Percentiles rank a stretch among this genome's conserved stretches.
Evolutionary conservation across 2,329 filamentous ascomycete genomes (phyloP).

Genomic region (Diaporthe ampelina): DNA sequence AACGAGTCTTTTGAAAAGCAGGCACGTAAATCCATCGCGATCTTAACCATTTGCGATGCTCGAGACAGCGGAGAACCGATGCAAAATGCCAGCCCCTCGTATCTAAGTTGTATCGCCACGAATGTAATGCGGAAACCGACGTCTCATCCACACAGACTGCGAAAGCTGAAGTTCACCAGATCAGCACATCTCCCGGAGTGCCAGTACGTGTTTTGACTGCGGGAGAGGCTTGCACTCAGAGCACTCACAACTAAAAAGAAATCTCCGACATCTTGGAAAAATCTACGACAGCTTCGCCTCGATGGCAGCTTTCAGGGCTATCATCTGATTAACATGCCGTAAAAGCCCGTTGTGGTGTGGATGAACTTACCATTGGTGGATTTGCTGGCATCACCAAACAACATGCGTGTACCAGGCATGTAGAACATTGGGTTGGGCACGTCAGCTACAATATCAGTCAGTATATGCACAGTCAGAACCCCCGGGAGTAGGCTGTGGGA

Average conservation of each 20-base stretch:
- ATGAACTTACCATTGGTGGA: constrained; percentile 79
- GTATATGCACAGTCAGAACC: constrained; percentile 22
- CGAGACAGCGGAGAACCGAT: constrained; percentile 25
- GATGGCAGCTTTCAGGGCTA: constrained; percentile 59
- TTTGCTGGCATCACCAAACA: constrained; percentile 90
- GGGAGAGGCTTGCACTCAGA: background rate
- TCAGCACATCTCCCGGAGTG: background rate
- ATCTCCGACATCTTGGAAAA: background rate
- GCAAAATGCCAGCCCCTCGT: constrained; percentile 11
- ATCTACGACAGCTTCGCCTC: constrained; percentile 46
- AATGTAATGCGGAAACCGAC: background rate
- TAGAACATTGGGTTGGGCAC: constrained; percentile 95
- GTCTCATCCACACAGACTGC: background rate
- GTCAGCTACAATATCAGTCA: constrained; percentile 69
- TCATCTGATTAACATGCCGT: constrained; percentile 45
- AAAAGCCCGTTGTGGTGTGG: background rate
- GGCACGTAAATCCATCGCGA: constrained; percentile 3
- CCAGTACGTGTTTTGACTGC: too few species aligned
- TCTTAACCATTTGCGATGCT: constrained; percentile 18
- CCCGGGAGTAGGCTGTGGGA: background rate
- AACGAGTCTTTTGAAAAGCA: background rate
- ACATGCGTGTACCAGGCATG: constrained; percentile 90
- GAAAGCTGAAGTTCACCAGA: background rate
- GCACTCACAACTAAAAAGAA: background rate
- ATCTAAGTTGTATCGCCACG: constrained; percentile 32